Base-by-base conservation (phyloP, 139 green algal species). In the Coelastrella sp. region DNA sequence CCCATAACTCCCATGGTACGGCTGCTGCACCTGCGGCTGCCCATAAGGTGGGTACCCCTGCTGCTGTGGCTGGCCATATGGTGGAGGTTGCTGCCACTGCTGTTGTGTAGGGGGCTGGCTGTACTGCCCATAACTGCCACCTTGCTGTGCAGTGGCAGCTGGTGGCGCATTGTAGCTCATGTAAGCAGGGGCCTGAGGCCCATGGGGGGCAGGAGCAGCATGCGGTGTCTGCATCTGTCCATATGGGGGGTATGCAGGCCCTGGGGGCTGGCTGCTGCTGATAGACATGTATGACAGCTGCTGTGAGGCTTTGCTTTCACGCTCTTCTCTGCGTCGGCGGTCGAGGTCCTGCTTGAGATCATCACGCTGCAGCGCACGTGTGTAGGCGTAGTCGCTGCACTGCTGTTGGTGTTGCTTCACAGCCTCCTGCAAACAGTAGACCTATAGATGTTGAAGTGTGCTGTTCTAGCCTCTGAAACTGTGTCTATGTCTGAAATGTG, bases 371-470 rank as follows among this genome's bases (percentile, higher is more conserved):
- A 97, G 93, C 16, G 83, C 89, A 56, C 95, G 92, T 56, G 92
- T 95, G 89, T 88, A 94, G 59, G 88, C 90, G 47, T 91, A 94
- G 89, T 94, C 97, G 22, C 94, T 93, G 47, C 92, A 94, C 91
- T 99, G 97, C 95, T 98, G 97, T 84, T 92, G 87, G 90, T 96
- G 91, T 20, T 92, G 89, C 16, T 88, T 92, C 68, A 99, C 96
- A 73, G 96, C 95, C 68, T 98, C 96, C 92, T 97, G 94, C 83
- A 92, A 22, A 32, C 32, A 47, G 32, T 47, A 47, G 32, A 47
- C 32, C 32, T 1, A 47, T 47, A 47, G 32, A 47, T 1, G 32
- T 78, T 78, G 73, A 58, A 17, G 11, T 56, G 75, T n/a, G 16
- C 23, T 64, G 20, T 57, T 47, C 0, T 47, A 47, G 32, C 32